Evolutionary conservation across 116 monocot species (phyloP).

Genomic region (Iris pallida): DNA sequence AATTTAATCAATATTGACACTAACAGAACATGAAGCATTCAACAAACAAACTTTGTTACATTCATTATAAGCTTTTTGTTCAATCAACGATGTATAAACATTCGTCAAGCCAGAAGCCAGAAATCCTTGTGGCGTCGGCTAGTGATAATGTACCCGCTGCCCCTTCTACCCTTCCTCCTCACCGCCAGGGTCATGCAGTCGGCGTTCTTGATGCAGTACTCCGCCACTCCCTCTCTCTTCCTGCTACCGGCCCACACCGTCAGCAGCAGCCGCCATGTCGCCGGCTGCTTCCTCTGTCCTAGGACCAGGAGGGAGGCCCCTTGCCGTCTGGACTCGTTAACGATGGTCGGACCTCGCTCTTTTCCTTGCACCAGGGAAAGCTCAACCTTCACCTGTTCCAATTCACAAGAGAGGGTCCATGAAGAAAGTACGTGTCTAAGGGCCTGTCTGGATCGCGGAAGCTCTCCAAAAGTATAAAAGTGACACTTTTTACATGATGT

Average conservation of each 20-base stretch:
- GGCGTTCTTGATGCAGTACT: constrained; percentile 63
- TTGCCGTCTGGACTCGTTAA: constrained; percentile 42
- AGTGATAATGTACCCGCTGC: constrained; percentile 60
- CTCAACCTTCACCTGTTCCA: constrained; percentile 41
- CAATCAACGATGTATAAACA: too few species aligned
- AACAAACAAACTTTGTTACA: too few species aligned
- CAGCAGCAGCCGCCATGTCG: constrained; percentile 39
- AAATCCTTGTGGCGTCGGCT: constrained; percentile 59
- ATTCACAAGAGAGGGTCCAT: too few species aligned
- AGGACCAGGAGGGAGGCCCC: constrained; percentile 54
- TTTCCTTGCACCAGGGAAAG: constrained; percentile 37
- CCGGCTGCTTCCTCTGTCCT: constrained; percentile 35
- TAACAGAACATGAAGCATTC: too few species aligned
- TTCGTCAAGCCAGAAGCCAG: constrained; percentile 67
- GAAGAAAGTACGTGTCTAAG: too few species aligned
- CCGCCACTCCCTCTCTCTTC: constrained; percentile 22
- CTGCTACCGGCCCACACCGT: constrained; percentile 21
- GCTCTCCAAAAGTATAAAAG: too few species aligned
- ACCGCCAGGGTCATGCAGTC: constrained; percentile 53
- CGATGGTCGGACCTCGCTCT: constrained; percentile 50
- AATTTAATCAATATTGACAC: too few species aligned
- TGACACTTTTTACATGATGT: too few species aligned
- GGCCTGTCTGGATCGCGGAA: too few species aligned
- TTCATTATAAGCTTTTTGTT: too few species aligned
- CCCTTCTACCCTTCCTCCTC: constrained; percentile 37